These are phyloP conservation scores for Aphelidium insulamus DNA, from an alignment of 371 early-diverging fungal species.

Conservation along the genomic window DNA sequence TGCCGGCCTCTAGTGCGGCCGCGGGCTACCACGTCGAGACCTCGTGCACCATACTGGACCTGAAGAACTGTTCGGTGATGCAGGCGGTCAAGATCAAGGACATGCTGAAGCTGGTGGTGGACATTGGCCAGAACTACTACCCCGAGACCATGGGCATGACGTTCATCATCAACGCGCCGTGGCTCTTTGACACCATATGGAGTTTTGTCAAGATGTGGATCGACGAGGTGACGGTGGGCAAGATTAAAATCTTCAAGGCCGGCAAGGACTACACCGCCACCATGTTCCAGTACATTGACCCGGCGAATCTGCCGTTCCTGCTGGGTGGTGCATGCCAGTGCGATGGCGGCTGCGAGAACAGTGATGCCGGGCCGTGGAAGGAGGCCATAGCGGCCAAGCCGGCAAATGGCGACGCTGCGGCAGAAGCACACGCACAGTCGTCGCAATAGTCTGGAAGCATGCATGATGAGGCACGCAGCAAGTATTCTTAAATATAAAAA, in stretches of 20 bases:
- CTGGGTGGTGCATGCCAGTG: constrained; percentile 37
- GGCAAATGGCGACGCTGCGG: too few relatives aligned
- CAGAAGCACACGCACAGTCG: too few relatives aligned
- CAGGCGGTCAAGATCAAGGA: constrained; percentile 26
- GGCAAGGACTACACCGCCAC: constrained; percentile 21
- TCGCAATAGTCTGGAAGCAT: too few relatives aligned
- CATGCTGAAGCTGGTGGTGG: constrained; percentile 30
- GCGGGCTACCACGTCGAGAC: constrained; percentile 32
- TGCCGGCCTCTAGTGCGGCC: constrained; percentile 28
- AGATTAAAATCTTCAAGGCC: constrained; percentile 38
- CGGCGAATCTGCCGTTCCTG: constrained; percentile 22
- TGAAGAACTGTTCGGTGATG: constrained; percentile 33
- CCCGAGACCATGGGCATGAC: constrained; percentile 50
- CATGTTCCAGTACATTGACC: constrained; percentile 29
- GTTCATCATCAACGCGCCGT: constrained; percentile 48
- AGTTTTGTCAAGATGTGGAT: constrained; percentile 34
- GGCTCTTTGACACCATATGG: constrained; percentile 45
- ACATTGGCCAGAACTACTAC: constrained; percentile 51
- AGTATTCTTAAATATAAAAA: too few relatives aligned
- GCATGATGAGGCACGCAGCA: too few relatives aligned
- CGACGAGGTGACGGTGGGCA: constrained; percentile 42
- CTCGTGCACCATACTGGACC: constrained; percentile 41
- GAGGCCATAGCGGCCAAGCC: too few relatives aligned
- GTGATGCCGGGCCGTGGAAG: constrained; percentile 27
- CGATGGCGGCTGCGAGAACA: constrained; percentile 20